Conservation (phyloP, 371 early-diverging fungal species). For the Apophysomyces elegans region DNA sequence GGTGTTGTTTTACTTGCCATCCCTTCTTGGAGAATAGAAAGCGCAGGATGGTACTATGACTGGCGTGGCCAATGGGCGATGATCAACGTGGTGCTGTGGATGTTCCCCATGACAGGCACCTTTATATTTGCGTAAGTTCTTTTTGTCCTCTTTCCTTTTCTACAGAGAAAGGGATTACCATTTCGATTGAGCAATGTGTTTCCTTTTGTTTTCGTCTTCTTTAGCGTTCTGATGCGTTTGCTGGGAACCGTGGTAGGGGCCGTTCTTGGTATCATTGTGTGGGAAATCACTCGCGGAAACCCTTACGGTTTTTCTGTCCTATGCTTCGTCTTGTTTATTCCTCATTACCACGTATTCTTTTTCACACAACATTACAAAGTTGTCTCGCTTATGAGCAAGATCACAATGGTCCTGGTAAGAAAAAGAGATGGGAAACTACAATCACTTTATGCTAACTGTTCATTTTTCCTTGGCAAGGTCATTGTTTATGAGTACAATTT, state of each 20-base stretch:
- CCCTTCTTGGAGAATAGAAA: constrained; percentile 7
- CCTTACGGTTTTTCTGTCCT: constrained; percentile 36
- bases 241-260: constrained; percentile 32
- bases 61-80: constrained; percentile 46
- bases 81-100: constrained; percentile 41
- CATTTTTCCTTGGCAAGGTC: not conserved
- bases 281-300: constrained; percentile 41
- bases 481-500: constrained; percentile 32
- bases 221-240: constrained; percentile 29
- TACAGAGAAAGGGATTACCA: no score
- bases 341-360: constrained; percentile 36
- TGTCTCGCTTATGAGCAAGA: constrained; percentile 27
- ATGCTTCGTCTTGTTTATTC: constrained; percentile 30
- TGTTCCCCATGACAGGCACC: constrained; percentile 39
- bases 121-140: constrained; percentile 34
- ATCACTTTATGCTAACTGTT: not conserved
- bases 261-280: constrained; percentile 35
- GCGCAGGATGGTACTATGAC: constrained; percentile 17
- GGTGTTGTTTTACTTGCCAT: constrained; percentile 15
- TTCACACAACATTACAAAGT: constrained; percentile 27
- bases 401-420: constrained; percentile 30
- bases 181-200: no score
- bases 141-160: not conserved
- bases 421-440: not conserved
- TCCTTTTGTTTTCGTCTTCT: not conserved